Evolutionary conservation across 1,284 basidiomycete species (phyloP).

Genomic region (Cutaneotrichosporon sp.): DNA sequence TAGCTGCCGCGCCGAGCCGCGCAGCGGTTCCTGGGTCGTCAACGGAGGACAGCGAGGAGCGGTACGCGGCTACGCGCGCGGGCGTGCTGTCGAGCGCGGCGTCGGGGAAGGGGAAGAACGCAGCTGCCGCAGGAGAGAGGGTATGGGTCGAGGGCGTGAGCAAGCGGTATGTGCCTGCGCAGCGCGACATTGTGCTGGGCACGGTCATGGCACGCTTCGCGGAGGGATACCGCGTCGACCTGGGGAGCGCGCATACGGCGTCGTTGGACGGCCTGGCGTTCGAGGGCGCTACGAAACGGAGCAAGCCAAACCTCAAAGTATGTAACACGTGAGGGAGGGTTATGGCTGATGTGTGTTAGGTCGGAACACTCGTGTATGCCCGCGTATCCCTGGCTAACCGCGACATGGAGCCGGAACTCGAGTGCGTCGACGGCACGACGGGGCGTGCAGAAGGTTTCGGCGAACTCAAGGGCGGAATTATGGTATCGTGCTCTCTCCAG

Average conservation of each 20-base stretch:
- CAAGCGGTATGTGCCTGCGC: constrained; percentile 50
- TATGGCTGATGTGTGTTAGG: constrained; percentile 28
- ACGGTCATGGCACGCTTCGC: constrained; percentile 51
- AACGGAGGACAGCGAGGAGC: not conserved
- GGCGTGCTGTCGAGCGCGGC: constrained; percentile 32
- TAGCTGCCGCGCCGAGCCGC: constrained; percentile 24
- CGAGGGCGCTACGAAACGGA: constrained; percentile 53
- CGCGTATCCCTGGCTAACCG: constrained; percentile 49
- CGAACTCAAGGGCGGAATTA: constrained; percentile 49
- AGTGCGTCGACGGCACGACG: constrained; percentile 51
- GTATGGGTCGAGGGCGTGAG: constrained; percentile 44
- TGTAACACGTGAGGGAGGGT: constrained; percentile 10
- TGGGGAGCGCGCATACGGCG: constrained; percentile 51
- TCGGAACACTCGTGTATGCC: constrained; percentile 52
- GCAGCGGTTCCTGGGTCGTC: not conserved
- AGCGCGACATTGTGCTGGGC: constrained; percentile 51
- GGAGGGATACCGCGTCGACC: constrained; percentile 52
- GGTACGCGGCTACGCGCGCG: constrained; percentile 35
- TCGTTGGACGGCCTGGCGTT: constrained; percentile 52
- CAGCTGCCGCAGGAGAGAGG: constrained; percentile 22
- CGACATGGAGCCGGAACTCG: constrained; percentile 53
- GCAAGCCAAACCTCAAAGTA: constrained; percentile 52
- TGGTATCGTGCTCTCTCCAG: constrained; percentile 42
- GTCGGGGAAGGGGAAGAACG: constrained; percentile 25
- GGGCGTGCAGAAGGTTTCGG: constrained; percentile 51